These are phyloP conservation scores for Opeltia flavorubescens DNA, from an alignment of 495 filamentous ascomycete species.

Conservation along the genomic window DNA sequence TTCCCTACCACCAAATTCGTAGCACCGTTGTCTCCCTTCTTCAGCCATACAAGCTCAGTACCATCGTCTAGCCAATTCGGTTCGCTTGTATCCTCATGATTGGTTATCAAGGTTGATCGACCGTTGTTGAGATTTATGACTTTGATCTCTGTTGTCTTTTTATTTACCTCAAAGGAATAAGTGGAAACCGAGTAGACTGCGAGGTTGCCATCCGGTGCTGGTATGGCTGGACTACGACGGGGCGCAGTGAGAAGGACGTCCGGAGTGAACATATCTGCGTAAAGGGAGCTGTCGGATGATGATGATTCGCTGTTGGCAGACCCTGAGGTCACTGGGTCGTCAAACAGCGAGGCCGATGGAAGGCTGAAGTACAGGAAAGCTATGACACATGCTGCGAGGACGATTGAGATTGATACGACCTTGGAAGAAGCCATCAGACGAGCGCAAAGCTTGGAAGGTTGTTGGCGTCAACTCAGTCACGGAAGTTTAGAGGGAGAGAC, in stretches of 20 bases:
- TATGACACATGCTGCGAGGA: slow-evolving; percentile 8
- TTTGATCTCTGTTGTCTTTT: slow-evolving; percentile 58
- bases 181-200: slow-evolving; percentile 61
- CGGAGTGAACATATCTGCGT: slow-evolving; percentile 57
- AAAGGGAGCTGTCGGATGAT: slow-evolving; percentile 42
- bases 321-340: slow-evolving; percentile 3
- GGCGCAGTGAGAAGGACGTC: slow-evolving; percentile 78
- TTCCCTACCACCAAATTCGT: slow-evolving; percentile 48
- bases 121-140: slow-evolving; percentile 59
- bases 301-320: neutral
- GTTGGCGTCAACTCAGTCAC: no score
- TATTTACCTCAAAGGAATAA: slow-evolving; percentile 74
- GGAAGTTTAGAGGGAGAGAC: neutral
- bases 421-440: neutral
- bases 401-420: neutral
- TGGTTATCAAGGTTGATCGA: slow-evolving; percentile 49
- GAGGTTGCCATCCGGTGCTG: slow-evolving; percentile 55
- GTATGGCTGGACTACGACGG: slow-evolving; percentile 59
- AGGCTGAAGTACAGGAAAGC: slow-evolving; percentile 12
- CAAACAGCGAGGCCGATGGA: slow-evolving; percentile 1
- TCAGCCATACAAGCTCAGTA: slow-evolving; percentile 52
- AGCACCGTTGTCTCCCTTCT: slow-evolving; percentile 47
- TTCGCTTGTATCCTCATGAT: slow-evolving; percentile 47
- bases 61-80: slow-evolving; percentile 61
- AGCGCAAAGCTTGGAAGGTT: neutral